Evolutionary conservation across 1,284 basidiomycete species (phyloP).

Genomic region (Microbotryum intermedium): DNA sequence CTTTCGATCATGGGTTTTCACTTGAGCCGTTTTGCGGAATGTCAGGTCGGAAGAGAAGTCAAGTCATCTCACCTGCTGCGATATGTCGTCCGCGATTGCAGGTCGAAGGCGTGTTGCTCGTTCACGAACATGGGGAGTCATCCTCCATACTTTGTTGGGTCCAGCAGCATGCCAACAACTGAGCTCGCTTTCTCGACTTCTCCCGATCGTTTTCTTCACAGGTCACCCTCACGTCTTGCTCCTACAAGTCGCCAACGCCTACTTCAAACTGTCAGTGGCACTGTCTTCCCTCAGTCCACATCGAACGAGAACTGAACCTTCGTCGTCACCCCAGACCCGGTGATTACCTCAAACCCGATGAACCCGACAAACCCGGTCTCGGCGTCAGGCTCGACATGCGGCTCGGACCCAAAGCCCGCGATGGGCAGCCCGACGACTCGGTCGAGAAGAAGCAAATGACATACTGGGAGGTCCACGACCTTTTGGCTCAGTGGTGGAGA

Average conservation of each 20-base stretch:
- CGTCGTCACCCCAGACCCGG: conserved; percentile 59
- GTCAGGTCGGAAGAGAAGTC: no score
- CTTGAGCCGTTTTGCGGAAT: no score
- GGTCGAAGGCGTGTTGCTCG: conserved; percentile 91
- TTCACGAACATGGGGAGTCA: conserved; percentile 53
- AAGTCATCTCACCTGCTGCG: no score
- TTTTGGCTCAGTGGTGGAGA: conserved; percentile 91
- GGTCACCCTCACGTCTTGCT: conserved; percentile 93
- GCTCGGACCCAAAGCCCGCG: conserved; percentile 54
- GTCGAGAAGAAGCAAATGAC: conserved; percentile 2
- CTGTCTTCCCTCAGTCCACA: neutral
- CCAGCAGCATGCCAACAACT: no score
- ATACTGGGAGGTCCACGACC: conserved; percentile 92
- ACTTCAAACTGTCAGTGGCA: conserved; percentile 85
- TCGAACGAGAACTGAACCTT: neutral
- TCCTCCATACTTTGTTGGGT: neutral
- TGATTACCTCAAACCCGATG: conserved; percentile 94
- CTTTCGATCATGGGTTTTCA: no score
- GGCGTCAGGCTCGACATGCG: conserved; percentile 79
- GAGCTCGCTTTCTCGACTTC: neutral
- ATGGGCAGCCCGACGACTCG: conserved; percentile 32
- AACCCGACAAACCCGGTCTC: conserved; percentile 82
- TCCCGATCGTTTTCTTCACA: conserved; percentile 49
- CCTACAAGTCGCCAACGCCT: conserved; percentile 96
- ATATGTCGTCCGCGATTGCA: neutral